Conservation (phyloP, 495 filamentous ascomycete species). For the Podospora conica region DNA sequence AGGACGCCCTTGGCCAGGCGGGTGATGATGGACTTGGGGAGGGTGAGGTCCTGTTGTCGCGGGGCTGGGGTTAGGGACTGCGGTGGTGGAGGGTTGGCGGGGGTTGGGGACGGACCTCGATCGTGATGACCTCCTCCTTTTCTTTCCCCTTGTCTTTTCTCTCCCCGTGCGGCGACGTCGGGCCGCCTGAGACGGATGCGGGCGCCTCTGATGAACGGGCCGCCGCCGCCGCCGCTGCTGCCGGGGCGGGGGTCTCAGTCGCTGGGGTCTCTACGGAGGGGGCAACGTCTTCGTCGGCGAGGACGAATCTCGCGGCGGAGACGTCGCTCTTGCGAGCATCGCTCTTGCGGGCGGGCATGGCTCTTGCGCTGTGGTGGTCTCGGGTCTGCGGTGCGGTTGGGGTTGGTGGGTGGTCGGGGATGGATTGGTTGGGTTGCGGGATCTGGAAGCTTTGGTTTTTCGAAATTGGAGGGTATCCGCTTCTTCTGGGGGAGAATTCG, state of each 20-base stretch:
- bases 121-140: slow-evolving; percentile 32
- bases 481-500: background rate
- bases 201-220: slow-evolving; percentile 2
- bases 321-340: slow-evolving; percentile 37
- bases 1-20: slow-evolving; percentile 93
- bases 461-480: background rate
- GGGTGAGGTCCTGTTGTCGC: slow-evolving; percentile 82
- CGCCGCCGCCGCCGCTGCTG: slow-evolving; percentile 10
- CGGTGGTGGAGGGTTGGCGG: background rate
- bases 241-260: slow-evolving; percentile 1
- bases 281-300: slow-evolving; percentile 31
- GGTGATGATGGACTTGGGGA: slow-evolving; percentile 90
- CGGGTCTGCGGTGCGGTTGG: slow-evolving; percentile 1
- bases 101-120: slow-evolving; percentile 30
- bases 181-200: background rate
- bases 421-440: background rate
- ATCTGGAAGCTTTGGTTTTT: background rate
- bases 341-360: slow-evolving; percentile 36
- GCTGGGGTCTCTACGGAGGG: slow-evolving; percentile 2
- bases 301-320: slow-evolving; percentile 37
- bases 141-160: slow-evolving; percentile 19
- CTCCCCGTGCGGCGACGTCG: slow-evolving; percentile 10
- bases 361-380: background rate
- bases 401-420: background rate
- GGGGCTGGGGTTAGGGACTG: background rate